Evolutionary conservation across 768 basidiomycete genomes (phyloP).

Genomic region (Boletus rufocinnamomeus): DNA sequence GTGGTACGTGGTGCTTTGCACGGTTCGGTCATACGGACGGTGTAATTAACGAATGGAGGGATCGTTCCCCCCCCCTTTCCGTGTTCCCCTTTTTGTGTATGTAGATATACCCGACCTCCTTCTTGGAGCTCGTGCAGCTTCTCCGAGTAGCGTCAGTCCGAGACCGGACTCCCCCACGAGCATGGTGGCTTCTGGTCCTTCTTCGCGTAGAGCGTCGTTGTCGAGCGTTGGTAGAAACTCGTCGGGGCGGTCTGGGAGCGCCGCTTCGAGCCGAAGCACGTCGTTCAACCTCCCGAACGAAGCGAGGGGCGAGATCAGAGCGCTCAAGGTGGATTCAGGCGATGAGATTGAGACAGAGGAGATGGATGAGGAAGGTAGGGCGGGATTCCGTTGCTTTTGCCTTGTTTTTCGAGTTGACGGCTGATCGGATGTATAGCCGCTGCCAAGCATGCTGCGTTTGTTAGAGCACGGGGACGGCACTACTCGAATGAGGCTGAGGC

Average conservation of each 20-base stretch:
- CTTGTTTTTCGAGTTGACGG: not conserved
- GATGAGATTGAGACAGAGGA: conserved; percentile 74
- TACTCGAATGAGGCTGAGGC: conserved; percentile 92
- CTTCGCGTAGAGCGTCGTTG: conserved; percentile 74
- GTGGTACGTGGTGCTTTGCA: too few species aligned
- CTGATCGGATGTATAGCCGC: conserved; percentile 51
- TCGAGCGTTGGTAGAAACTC: conserved; percentile 58
- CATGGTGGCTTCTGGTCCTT: conserved; percentile 62
- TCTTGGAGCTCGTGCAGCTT: conserved; percentile 42
- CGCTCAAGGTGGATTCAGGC: conserved; percentile 41
- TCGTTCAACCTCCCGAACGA: conserved; percentile 81
- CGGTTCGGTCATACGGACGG: too few species aligned
- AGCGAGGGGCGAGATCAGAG: conserved; percentile 58
- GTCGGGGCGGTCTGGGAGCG: conserved; percentile 62
- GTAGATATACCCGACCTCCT: conserved; percentile 84
- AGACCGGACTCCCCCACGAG: conserved; percentile 57
- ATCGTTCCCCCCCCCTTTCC: too few species aligned
- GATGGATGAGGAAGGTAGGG: conserved; percentile 86
- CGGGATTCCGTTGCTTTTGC: not conserved
- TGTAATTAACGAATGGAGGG: too few species aligned
- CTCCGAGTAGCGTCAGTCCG: conserved; percentile 44
- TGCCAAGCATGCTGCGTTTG: conserved; percentile 79
- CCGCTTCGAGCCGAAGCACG: conserved; percentile 75
- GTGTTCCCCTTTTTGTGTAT: not conserved
- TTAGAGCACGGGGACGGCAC: conserved; percentile 78